Evolutionary conservation across 2,329 filamentous ascomycete species (phyloP).

Genomic region (Torrubiella hemipterigena): DNA sequence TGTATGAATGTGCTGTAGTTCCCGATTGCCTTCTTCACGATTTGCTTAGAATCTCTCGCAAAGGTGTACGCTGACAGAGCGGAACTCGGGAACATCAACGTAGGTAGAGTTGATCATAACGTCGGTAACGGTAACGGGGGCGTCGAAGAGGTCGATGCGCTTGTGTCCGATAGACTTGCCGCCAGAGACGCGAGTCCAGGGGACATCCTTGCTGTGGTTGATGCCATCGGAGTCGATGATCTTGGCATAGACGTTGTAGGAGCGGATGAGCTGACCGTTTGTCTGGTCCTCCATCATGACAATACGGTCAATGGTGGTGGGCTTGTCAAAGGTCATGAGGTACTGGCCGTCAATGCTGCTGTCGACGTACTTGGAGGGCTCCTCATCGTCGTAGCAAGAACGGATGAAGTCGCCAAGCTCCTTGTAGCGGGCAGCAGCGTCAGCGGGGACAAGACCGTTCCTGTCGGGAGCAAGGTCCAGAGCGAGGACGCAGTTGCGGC

Average conservation of each 20-base stretch:
- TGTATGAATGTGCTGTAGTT: too few species aligned
- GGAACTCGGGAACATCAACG: slow-evolving; percentile 13
- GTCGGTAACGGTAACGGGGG: slow-evolving; percentile 10
- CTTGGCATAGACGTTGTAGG: slow-evolving; percentile 11
- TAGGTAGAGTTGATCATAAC: slow-evolving; percentile 12
- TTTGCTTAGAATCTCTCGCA: too few species aligned
- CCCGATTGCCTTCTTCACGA: too few species aligned
- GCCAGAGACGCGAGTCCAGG: slow-evolving; percentile 11
- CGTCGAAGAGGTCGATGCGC: slow-evolving; percentile 12
- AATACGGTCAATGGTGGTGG: slow-evolving; percentile 11
- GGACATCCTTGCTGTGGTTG: slow-evolving; percentile 7
- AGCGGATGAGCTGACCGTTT: slow-evolving; percentile 13
- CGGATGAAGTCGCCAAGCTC: slow-evolving; percentile 13
- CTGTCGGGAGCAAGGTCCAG: slow-evolving; percentile 13
- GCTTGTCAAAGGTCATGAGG: slow-evolving; percentile 7
- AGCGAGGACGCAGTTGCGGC: slow-evolving; percentile 13
- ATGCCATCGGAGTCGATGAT: too few species aligned
- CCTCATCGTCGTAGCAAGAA: slow-evolving; percentile 3
- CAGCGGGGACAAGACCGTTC: slow-evolving; percentile 11
- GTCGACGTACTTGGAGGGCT: slow-evolving; percentile 1
- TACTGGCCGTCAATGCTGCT: slow-evolving; percentile 1
- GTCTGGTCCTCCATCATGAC: slow-evolving; percentile 15
- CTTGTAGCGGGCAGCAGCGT: slow-evolving; percentile 12
- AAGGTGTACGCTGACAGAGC: slow-evolving; percentile 11
- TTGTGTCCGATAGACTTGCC: slow-evolving; percentile 14